A percentile compares a stretch with the other conserved stretches of the same genome.
These are phyloP conservation scores for Zostera marina DNA, from an alignment of 116 monocot genomes.

Conservation along the genomic window DNA sequence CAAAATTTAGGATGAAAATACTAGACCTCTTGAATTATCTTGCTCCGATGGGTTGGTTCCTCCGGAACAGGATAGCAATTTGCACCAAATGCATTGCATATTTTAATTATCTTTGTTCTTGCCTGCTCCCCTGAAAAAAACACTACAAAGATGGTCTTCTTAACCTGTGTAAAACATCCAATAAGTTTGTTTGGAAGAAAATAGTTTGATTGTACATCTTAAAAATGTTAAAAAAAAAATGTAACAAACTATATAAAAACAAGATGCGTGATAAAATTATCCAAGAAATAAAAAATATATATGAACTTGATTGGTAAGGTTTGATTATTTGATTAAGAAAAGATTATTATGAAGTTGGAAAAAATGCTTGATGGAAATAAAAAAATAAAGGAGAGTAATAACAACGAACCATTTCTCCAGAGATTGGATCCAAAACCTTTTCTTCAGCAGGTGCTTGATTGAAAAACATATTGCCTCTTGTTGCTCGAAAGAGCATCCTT, in stretches of 20 bases:
- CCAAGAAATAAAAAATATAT: no score
- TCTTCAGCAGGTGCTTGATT: constrained; percentile 91
- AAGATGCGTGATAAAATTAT: no score
- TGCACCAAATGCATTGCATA: constrained; percentile 94
- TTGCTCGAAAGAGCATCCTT: constrained; percentile 96
- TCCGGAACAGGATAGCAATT: constrained; percentile 98
- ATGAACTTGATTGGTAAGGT: no score
- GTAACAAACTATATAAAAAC: not conserved
- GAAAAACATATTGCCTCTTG: constrained; percentile 97
- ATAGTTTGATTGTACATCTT: not conserved
- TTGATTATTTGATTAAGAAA: not conserved
- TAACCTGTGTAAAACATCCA: constrained; percentile 39
- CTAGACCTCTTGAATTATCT: constrained; percentile 73
- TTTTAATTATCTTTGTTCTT: constrained; percentile 74
- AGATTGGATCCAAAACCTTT: constrained; percentile 63
- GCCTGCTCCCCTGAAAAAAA: constrained; percentile 98
- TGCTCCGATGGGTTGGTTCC: constrained; percentile 63
- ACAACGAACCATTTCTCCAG: constrained; percentile 69
- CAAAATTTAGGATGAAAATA: constrained; percentile 1
- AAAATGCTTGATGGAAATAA: not conserved
- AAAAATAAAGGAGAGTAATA: not conserved
- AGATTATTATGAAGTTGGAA: not conserved
- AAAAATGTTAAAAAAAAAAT: no score
- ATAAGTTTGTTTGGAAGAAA: not conserved
- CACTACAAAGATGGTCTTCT: constrained; percentile 92